Base-by-base conservation (phyloP, 306 rosid species). In the Vigna reflexopilosa region DNA sequence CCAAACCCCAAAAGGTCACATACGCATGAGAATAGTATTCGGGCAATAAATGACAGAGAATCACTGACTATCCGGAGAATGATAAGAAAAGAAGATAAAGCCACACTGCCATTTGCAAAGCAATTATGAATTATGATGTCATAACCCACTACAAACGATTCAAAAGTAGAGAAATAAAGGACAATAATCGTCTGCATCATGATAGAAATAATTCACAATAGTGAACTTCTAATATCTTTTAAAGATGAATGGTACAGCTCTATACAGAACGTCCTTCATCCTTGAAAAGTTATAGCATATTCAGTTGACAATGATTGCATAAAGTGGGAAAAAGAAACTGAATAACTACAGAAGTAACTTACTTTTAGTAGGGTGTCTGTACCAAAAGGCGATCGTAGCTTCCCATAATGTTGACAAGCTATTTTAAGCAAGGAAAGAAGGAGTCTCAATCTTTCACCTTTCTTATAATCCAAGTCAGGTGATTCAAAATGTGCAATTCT, bases 321-420 rank as follows among this genome's bases (percentile, higher is more conserved):
- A 0, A 1, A 13, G 32, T 10, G 9, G 2, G 45, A 0, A 1
- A 28, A 14, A 61, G 15, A 24, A 68, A 44, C 67, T 42, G 42
- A 65, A 83, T 1, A 38, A n/a, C 19, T 14, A 50, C n/a, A 77
- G 6, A 70, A 70, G 51, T 36, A 63, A 78, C 83, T 86, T 90
- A 92, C 98, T 86, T 85, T 88, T 52, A 81, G 87, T 65, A 74
- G 52, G 52, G 86, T 49, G 76, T 94, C 97, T 0, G 92, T 85
- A 64, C 97, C 97, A 85, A 92, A 94, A 65, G 98, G 94, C 65
- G 97, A 94, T 20, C 97, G 94, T 12, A 94, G 90, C 80, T 94
- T 94, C 62, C 98, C 98, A 66, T 94, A 92, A 81, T 94, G 96
- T 70, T 94, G 96, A 80, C 93, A 88, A 64, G 89, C 93, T 84